A percentile compares a stretch with the other conserved stretches of the same genome.
These are phyloP conservation scores for Acanthamoeba lenticulata DNA, from an alignment of 208 protist species.

Conservation along the genomic window DNA sequence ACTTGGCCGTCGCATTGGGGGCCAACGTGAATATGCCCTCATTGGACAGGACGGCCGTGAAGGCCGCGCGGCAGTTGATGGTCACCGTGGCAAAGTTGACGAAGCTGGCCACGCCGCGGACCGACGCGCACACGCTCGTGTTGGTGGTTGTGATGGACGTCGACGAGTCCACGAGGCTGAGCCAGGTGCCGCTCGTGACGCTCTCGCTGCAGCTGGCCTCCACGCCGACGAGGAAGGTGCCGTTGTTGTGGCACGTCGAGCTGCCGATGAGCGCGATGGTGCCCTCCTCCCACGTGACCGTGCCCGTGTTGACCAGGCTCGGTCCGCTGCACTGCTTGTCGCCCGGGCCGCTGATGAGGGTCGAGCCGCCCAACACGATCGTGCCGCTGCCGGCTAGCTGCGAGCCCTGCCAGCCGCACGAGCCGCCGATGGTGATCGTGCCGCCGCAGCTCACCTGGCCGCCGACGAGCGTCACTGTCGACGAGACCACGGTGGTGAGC, in stretches of 20 bases:
- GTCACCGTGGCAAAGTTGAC: constrained; percentile 23
- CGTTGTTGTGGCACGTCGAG: constrained; percentile 52
- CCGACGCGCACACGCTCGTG: background rate
- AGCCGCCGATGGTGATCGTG: constrained; percentile 26
- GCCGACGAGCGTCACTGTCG: background rate
- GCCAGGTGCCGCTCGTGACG: background rate
- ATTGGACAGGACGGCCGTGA: background rate
- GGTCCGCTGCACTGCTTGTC: constrained; percentile 16
- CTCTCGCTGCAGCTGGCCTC: constrained; percentile 16
- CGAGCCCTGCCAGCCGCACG: constrained; percentile 27
- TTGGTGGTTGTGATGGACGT: background rate
- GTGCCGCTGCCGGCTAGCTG: constrained; percentile 3
- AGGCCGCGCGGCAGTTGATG: background rate
- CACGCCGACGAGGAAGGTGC: constrained; percentile 35
- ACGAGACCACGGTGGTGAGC: background rate
- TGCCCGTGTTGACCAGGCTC: constrained; percentile 20
- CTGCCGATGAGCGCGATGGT: constrained; percentile 40
- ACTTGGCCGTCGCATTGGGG: background rate
- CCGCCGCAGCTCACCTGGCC: constrained; percentile 3
- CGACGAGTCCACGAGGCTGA: background rate
- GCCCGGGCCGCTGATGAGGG: constrained; percentile 10
- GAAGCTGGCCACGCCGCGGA: background rate
- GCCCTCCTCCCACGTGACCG: background rate
- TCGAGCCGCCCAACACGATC: background rate
- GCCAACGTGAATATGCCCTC: background rate